Conservation (phyloP, 192 early-diverging fungal genomes). For the Backusella luteola region DNA sequence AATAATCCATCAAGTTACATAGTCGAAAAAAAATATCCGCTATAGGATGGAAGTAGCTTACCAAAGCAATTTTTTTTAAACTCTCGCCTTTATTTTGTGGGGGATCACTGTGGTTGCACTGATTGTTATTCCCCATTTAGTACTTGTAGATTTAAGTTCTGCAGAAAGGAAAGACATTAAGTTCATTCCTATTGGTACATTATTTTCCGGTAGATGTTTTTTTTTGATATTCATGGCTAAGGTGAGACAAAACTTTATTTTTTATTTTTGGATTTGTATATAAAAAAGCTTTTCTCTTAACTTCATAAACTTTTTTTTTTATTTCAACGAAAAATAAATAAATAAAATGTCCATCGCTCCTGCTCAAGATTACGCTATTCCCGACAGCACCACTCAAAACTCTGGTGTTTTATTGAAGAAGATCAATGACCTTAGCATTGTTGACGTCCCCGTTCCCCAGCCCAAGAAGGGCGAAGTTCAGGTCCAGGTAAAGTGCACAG, state of each 20-base stretch:
- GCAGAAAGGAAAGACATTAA: background rate
- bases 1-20: background rate
- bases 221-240: background rate
- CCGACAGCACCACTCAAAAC: conserved; percentile 18
- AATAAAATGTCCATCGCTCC: background rate
- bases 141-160: background rate
- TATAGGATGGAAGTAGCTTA: background rate
- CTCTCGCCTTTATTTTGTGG: background rate
- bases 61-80: conserved; percentile 3
- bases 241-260: conserved; percentile 2
- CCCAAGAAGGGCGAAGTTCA: conserved; percentile 27
- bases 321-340: background rate
- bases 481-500: conserved; percentile 34
- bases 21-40: background rate
- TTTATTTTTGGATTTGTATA: background rate
- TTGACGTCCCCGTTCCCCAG: conserved; percentile 23
- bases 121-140: background rate
- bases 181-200: background rate
- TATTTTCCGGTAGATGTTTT: conserved; percentile 1
- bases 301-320: background rate
- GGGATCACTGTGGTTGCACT: background rate
- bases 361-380: conserved; percentile 11
- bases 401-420: conserved; percentile 24
- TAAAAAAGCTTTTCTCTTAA: background rate
- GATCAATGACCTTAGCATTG: conserved; percentile 26